Evolutionary conservation across 106 monocot genomes (phyloP).

Genomic region (Allium sativum): DNA sequence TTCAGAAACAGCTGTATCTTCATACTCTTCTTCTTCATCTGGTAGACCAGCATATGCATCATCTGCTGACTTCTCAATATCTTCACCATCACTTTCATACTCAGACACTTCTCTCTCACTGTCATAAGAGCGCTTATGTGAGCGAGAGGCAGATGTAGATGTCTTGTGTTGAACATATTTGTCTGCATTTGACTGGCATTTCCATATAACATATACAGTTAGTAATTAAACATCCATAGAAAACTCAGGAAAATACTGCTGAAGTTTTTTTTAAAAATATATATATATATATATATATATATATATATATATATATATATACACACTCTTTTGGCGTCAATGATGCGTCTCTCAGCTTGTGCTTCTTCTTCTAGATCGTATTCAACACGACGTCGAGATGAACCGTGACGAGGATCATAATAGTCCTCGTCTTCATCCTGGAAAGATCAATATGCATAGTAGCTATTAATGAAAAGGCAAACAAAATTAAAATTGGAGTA

Average conservation of each 20-base stretch:
- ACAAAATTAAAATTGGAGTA: background rate
- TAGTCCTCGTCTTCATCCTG: constrained; percentile 89
- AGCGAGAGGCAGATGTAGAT: constrained; percentile 27
- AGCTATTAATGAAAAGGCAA: background rate
- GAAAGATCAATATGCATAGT: background rate
- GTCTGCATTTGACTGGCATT: constrained; percentile 27
- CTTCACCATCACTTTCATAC: constrained; percentile 89
- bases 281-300: too few relatives aligned
- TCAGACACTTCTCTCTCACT: constrained; percentile 86
- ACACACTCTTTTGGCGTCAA: constrained; percentile 65
- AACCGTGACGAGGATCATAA: constrained; percentile 37
- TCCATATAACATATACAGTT: constrained; percentile 1
- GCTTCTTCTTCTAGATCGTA: constrained; percentile 79
- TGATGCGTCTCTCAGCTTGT: constrained; percentile 68
- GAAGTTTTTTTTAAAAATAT: too few relatives aligned
- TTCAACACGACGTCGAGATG: constrained; percentile 54
- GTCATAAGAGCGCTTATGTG: constrained; percentile 45
- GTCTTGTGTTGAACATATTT: constrained; percentile 32
- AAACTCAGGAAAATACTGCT: background rate
- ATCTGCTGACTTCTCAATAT: constrained; percentile 37
- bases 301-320: too few relatives aligned
- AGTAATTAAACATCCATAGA: background rate
- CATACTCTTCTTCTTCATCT: constrained; percentile 75
- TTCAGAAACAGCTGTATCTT: constrained; percentile 39
- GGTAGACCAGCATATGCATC: constrained; percentile 22